Evolutionary conservation across 192 early-diverging fungal species (phyloP), one percentile per base, ranked within the genome.

Genomic region (Coemansia sp.): DNA sequence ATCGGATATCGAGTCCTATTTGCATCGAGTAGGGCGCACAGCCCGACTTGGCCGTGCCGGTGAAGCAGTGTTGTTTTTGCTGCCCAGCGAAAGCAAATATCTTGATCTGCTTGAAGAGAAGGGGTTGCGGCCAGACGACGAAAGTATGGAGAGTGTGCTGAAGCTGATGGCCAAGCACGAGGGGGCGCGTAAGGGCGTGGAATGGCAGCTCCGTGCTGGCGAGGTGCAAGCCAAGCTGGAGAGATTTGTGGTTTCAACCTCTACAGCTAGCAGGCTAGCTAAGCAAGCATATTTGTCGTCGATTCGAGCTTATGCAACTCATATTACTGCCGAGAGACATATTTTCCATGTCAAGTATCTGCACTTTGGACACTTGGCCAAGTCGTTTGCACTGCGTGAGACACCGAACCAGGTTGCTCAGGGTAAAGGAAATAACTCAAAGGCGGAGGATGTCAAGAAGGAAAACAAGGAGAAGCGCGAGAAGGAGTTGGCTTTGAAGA

Each of bases 281-380:
- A 80, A 88, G 58, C 82, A 82, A 54, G 95, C 94, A 14, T 99
- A 83, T 66, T 67, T 86, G 75, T 94, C 95, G 14, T 85, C 87
- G 65, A 83, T 97, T 30, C 89, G 94, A 23, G 89, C 94, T 0
- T 99, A 99, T 61, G 89, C 95, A 5, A 98, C 97, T 1, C 94
- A 99, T 68, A 67, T 82, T 2, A 68, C 91, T 15, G 59, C 84
- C 0, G 91, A 96, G 63, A 87, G 87, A 37, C 87, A 89, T 35
- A 89, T 99, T 19, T 99, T 99, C 82, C 94, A 99, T 62, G 80
- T 98, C 59, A 86, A 87, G 50, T 90, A 91, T 55, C 74, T 99
- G 61, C 97, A 99, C 74, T 79, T 98, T 53, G 97, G 97, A 5
- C 97, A 99, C 65, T 72, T 96, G 57, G 97, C 95, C 44, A 98